Conservation (phyloP, 768 basidiomycete species). For the Nevesoporus exiguus region DNA sequence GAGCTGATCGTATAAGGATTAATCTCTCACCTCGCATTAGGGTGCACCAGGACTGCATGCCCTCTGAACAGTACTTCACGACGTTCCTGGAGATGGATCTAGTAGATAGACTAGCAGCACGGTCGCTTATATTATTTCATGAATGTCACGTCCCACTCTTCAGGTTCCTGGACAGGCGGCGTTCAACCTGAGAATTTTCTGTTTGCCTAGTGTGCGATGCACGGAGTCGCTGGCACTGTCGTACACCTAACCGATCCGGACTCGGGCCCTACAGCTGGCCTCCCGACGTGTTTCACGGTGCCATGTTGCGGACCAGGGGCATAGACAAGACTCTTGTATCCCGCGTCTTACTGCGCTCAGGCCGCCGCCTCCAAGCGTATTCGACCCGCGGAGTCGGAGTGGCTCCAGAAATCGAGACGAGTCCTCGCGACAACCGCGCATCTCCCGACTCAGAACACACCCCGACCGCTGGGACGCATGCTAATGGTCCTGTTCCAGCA, state of each 20-base stretch:
- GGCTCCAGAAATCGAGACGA: constrained; percentile 1
- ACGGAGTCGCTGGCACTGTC: neutral
- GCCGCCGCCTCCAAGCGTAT: constrained; percentile 5
- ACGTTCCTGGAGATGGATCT: constrained; percentile 12
- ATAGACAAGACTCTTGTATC: constrained; percentile 5
- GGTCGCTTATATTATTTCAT: constrained; percentile 9
- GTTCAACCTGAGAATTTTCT: neutral
- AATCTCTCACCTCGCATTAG: neutral
- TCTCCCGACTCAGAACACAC: constrained; percentile 2
- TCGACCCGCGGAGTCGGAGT: constrained; percentile 2
- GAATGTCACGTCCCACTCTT: neutral
- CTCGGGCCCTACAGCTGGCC: neutral
- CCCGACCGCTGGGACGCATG: constrained; percentile 1
- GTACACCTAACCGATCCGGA: neutral
- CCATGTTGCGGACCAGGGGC: constrained; percentile 20
- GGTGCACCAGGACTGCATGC: neutral
- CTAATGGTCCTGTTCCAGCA: neutral
- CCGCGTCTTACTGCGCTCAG: constrained; percentile 13
- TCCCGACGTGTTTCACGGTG: neutral
- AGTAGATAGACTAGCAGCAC: constrained; percentile 18
- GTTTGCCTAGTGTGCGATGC: neutral
- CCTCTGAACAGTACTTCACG: constrained; percentile 7
- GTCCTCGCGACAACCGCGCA: constrained; percentile 1
- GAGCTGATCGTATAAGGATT: constrained; percentile 49
- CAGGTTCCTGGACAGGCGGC: neutral